Base-by-base conservation (phyloP, 768 basidiomycete species). In the Suillus spraguei region DNA sequence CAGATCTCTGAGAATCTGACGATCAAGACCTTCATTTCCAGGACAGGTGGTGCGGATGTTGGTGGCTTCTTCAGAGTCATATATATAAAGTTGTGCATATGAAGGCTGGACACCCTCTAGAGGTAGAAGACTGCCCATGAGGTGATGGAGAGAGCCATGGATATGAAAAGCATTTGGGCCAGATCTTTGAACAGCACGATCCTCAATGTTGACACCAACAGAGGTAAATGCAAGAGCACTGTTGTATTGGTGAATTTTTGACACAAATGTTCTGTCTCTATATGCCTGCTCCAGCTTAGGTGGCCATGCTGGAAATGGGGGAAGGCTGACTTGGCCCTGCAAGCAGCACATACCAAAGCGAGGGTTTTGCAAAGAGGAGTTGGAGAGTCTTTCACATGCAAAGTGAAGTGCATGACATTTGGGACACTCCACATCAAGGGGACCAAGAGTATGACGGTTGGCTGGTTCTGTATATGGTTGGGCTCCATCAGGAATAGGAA, bases 41-140 rank as follows among this genome's bases (percentile, higher is more conserved):
- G 32, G 47, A 0, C 8, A 2, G 2, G 59, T n/a, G 28, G 70
- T 63, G 1, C 76, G 46, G 61, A 61, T 35, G 4, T 78, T 32
- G 1, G 78, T 72, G 0, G 81, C 81, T 1, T 67, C 71, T 2
- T 62, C 41, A 6, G 79, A 73, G 62, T 83, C 80, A 69, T 79
- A 74, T 2, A 82, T 70, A 1, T 81, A 82, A 0, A 83, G 71
- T 60, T 84, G 81, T 0, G 78, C 74, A 71, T 77, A 83, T 0
- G 60, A 38, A 0, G 80, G 76, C 0, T 38, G 39, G 1, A 47
- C 16, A 1, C 65, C 71, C 20, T 56, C 52, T 0, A 60, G 10
- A 32, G 80, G 74, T 3, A 63, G 24, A 0, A 84, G 68, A 6
- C 74, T 59, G 0, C 80, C 81, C 11, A 75, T 70, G 0, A 59